Conservation (phyloP, 768 basidiomycete species). For the Calocybe cyanea region DNA sequence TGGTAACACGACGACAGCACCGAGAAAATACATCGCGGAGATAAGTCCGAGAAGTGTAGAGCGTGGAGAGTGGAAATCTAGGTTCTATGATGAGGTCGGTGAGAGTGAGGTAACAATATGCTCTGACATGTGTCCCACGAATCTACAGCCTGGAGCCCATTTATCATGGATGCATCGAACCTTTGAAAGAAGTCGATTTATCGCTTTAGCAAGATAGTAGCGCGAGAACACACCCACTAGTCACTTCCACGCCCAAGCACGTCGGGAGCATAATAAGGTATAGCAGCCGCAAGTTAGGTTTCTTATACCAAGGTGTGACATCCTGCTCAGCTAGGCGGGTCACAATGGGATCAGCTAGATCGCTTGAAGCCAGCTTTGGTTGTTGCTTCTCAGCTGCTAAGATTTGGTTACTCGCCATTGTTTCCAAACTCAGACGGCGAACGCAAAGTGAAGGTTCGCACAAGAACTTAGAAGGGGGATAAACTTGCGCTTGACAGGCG, state of each 20-base stretch:
- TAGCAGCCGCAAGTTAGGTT: conserved; percentile 52
- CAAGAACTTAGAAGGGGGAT: background rate
- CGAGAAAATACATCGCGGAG: conserved; percentile 58
- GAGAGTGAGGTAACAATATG: background rate
- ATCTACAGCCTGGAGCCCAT: conserved; percentile 55
- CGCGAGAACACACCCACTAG: conserved; percentile 41
- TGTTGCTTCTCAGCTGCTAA: conserved; percentile 8
- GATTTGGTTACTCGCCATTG: conserved; percentile 7
- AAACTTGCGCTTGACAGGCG: conserved; percentile 1
- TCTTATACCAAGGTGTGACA: conserved; percentile 56
- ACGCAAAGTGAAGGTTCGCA: background rate
- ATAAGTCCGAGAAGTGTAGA: conserved; percentile 54
- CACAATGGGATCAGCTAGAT: conserved; percentile 30
- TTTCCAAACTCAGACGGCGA: background rate
- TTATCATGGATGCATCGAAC: conserved; percentile 61
- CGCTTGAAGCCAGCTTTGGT: conserved; percentile 1
- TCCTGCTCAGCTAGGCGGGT: conserved; percentile 42
- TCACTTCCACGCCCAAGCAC: conserved; percentile 61
- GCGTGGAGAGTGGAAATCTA: conserved; percentile 52
- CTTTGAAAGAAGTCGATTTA: conserved; percentile 21
- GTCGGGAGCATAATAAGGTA: conserved; percentile 59
- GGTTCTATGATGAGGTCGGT: background rate
- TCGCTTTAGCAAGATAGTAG: background rate
- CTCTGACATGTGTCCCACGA: conserved; percentile 52
- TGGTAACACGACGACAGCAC: conserved; percentile 51